These are phyloP conservation scores for Diaporthe sp. DNA, from an alignment of 2,329 filamentous ascomycete genomes.

Conservation along the genomic window DNA sequence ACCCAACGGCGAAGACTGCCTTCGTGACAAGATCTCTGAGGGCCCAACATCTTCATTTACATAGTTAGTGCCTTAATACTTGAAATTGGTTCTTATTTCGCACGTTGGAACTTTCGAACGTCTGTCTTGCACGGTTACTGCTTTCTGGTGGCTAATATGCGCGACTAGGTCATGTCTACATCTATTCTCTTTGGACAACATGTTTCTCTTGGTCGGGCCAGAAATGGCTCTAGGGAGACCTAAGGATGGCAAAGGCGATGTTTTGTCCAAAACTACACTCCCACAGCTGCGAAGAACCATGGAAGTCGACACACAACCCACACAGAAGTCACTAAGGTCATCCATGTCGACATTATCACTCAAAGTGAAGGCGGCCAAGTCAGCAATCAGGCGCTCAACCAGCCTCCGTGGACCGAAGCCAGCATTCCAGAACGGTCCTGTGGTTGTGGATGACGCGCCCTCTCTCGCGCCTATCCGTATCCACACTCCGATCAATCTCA, in stretches of 20 bases:
- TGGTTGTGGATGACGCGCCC: neutral
- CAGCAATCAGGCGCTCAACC: neutral
- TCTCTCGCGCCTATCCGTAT: conserved; percentile 16
- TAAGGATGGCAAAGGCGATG: neutral
- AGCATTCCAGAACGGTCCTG: neutral
- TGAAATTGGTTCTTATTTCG: neutral
- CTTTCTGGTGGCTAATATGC: neutral
- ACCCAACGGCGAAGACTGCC: neutral
- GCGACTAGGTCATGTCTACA: neutral
- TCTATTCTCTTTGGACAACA: neutral
- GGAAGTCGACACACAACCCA: neutral
- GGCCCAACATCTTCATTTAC: neutral
- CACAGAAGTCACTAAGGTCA: neutral
- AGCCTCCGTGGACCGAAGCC: conserved; percentile 15
- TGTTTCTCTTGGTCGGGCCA: conserved; percentile 27
- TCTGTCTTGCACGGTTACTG: neutral
- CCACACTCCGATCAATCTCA: conserved; percentile 17
- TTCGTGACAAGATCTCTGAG: no score
- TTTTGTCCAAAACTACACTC: neutral
- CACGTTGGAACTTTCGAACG: neutral
- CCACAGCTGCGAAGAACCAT: neutral
- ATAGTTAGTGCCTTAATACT: neutral
- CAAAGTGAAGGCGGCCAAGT: conserved; percentile 11
- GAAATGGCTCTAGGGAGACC: conserved; percentile 21
- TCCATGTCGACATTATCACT: conserved; percentile 8